Evolutionary conservation across 805 yeast genomes (phyloP).

Genomic region (Candida tallmaniae): DNA sequence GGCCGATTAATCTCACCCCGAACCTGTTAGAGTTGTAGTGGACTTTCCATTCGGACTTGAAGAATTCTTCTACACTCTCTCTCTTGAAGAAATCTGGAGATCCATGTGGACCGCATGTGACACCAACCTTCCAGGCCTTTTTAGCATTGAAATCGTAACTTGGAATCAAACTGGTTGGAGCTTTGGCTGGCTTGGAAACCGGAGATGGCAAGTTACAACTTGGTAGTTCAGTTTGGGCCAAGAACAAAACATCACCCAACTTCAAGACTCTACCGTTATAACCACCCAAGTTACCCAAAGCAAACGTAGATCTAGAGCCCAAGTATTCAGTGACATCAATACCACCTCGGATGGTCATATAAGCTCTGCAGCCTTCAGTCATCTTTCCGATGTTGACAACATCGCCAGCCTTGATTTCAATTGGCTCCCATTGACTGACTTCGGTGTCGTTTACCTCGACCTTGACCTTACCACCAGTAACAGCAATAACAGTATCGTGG

Average conservation of each 20-base stretch:
- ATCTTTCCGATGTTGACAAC: slow-evolving; percentile 78
- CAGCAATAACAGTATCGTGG: slow-evolving; percentile 67
- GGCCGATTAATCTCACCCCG: slow-evolving; percentile 92
- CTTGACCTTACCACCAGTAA: slow-evolving; percentile 80
- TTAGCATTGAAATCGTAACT: slow-evolving; percentile 31
- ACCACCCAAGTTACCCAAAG: slow-evolving; percentile 91
- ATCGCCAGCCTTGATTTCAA: slow-evolving; percentile 69
- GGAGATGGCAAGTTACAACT: slow-evolving; percentile 73
- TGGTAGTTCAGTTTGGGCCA: slow-evolving; percentile 71
- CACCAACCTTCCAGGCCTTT: slow-evolving; percentile 79
- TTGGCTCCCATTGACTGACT: slow-evolving; percentile 67
- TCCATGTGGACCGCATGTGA: slow-evolving; percentile 97
- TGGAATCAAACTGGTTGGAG: slow-evolving; percentile 58
- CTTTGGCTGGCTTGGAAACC: slow-evolving; percentile 53
- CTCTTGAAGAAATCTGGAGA: slow-evolving; percentile 88
- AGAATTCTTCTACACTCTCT: slow-evolving; percentile 73
- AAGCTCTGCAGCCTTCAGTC: slow-evolving; percentile 79
- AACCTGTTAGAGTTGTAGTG: slow-evolving; percentile 96
- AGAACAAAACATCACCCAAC: slow-evolving; percentile 85
- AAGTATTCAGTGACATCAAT: slow-evolving; percentile 90
- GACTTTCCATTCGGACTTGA: slow-evolving; percentile 80
- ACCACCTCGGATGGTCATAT: slow-evolving; percentile 88
- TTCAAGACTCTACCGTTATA: slow-evolving; percentile 88
- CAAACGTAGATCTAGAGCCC: slow-evolving; percentile 96
- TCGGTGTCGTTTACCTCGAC: slow-evolving; percentile 60